Evolutionary conservation across 2,329 filamentous ascomycete species (phyloP).

Genomic region (Fusarium scirpi): DNA sequence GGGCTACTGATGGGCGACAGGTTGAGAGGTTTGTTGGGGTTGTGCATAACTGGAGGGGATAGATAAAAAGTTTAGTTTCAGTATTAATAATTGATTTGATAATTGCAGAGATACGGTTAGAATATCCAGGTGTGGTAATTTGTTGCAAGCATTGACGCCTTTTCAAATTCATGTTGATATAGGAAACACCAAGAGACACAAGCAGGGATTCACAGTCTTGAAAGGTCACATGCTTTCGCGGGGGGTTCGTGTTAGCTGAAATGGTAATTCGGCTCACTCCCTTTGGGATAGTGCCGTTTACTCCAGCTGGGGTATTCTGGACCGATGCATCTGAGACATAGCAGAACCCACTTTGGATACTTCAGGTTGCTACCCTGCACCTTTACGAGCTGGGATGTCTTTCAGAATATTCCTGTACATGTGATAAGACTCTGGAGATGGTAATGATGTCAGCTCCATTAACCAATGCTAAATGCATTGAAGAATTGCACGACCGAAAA

Average conservation of each 20-base stretch:
- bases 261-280: not conserved
- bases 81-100: not conserved
- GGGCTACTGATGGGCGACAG: conserved; percentile 60
- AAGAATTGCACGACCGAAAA: too few species aligned
- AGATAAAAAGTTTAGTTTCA: not conserved
- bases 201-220: fast-evolving
- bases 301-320: too few species aligned
- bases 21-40: conserved; percentile 53
- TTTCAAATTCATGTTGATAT: too few species aligned
- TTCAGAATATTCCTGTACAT: too few species aligned
- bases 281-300: fast-evolving
- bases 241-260: fast-evolving
- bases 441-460: too few species aligned
- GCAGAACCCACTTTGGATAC: fast-evolving
- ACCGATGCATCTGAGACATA: not conserved
- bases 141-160: too few species aligned
- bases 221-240: not conserved
- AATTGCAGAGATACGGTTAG: too few species aligned
- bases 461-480: too few species aligned
- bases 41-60: conserved; percentile 30
- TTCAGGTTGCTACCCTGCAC: not conserved
- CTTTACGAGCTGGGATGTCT: fast-evolving
- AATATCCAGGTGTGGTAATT: too few species aligned
- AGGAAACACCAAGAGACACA: not conserved
- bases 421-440: too few species aligned